Evolutionary conservation across 257 asterid species (phyloP), one percentile per base, ranked within the genome.

Genomic region (Penstemon newberryi): DNA sequence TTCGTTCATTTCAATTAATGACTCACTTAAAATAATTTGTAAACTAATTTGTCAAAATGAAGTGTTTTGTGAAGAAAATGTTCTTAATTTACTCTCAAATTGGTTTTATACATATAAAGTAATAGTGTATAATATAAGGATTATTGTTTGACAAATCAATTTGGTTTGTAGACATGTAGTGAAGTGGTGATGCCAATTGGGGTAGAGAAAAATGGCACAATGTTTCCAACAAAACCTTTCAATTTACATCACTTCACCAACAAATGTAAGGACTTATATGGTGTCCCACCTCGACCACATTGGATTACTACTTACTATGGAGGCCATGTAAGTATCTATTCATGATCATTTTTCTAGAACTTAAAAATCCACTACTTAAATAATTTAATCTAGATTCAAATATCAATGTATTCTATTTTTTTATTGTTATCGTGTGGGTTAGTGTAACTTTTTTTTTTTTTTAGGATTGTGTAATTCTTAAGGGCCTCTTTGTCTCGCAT

Each of bases 181-280:
- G 90, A 84, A 63, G 68, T 87, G 75, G 87, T 87, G 69, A 79
- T 87, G 25, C 88, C 83, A 0, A 80, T 81, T 4, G 89, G 89
- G 56, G 70, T 69, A 4, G 68, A 63, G 10, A 54, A 36, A 9
- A 70, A 80, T 2, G 84, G 70, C 25, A 75, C 80, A 0, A 81
- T 87, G 79, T 83, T 81, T 56, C 75, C 63, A 12, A 33, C 67
- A 6, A 4, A 11, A 3, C 83, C 79, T 1, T 87, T 79, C 66
- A 43, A 67, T 69, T 43, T 82, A 36, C 3, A 39, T 1, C n/a
- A 57, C 38, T 72, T 9, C 46, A 59, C 13, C n/a, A 4, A 73
- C 36, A 7, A 44, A 0, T 86, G 89, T 53, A n/a, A 47, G 3
- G 18, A 11, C 4, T 1, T 1, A 0, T 80, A 63, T 61, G 87